Percentiles rank a stretch among this genome's conserved stretches.
Conservation (phyloP, 2,329 filamentous ascomycete species). For the Trichoderma asperellum region DNA sequence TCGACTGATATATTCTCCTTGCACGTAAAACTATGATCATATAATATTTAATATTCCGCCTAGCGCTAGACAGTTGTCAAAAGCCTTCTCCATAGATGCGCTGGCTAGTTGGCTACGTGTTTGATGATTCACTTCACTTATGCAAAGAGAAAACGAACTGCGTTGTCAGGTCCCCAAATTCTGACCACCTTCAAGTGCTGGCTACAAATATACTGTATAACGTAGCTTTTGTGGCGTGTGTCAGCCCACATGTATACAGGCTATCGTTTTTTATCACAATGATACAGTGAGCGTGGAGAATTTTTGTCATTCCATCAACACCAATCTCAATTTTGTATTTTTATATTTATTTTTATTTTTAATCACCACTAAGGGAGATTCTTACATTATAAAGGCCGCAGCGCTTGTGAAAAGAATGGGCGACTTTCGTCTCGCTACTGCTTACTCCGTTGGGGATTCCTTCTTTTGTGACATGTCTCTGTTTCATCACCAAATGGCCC, state of each 20-base stretch:
- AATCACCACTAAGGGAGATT: background rate
- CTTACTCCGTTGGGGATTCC: background rate
- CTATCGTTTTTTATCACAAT: background rate
- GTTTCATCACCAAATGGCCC: slow-evolving; percentile 3
- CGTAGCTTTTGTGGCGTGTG: background rate
- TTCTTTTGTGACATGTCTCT: slow-evolving; percentile 12
- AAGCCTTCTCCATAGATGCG: background rate
- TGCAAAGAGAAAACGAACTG: background rate
- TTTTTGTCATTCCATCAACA: background rate
- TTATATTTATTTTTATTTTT: background rate
- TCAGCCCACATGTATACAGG: slow-evolving; percentile 4
- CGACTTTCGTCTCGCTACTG: background rate
- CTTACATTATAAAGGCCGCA: background rate
- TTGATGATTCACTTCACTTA: background rate
- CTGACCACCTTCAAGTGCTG: slow-evolving; percentile 16
- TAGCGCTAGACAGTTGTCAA: slow-evolving; percentile 4
- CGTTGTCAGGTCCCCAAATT: slow-evolving; percentile 12
- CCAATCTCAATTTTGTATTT: background rate
- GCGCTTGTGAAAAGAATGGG: background rate
- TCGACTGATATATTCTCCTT: background rate
- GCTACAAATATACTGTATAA: background rate
- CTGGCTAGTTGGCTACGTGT: slow-evolving; percentile 11
- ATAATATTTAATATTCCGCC: background rate
- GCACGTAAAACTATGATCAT: background rate
- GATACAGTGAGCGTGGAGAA: background rate